Percentiles rank a stretch among this genome's conserved stretches.
These are phyloP conservation scores for Radiomyces spectabilis DNA, from an alignment of 192 early-diverging fungal species.

Conservation along the genomic window DNA sequence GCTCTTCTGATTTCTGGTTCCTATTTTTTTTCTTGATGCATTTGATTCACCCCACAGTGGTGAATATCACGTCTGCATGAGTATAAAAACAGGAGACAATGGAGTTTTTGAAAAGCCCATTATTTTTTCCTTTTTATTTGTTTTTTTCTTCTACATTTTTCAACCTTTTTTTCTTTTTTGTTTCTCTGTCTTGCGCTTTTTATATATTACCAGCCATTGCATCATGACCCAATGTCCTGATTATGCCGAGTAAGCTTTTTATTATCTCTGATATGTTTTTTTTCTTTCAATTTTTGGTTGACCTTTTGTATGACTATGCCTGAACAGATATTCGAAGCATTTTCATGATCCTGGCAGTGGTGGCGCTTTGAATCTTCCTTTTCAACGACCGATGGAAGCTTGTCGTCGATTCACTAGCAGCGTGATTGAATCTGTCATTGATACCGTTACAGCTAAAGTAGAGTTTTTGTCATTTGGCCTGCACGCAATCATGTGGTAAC, in stretches of 20 bases:
- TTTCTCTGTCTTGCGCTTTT: background rate
- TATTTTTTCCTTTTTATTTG: background rate
- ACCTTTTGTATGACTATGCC: too few species aligned
- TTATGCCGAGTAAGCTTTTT: background rate
- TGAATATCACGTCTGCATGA: too few species aligned
- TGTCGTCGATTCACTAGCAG: constrained; percentile 41
- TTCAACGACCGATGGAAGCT: constrained; percentile 29
- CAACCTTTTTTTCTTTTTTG: background rate
- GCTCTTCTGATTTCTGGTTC: too few species aligned
- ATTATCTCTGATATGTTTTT: background rate
- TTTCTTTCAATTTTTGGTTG: too few species aligned
- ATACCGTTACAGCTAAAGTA: constrained; percentile 24
- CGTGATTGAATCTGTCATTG: constrained; percentile 37
- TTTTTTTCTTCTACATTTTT: background rate
- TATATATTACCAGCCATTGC: background rate
- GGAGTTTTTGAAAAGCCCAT: too few species aligned
- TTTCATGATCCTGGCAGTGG: constrained; percentile 15
- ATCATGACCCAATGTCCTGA: background rate
- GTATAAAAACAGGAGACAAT: too few species aligned
- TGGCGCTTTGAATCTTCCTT: constrained; percentile 18
- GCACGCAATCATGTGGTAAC: too few species aligned
- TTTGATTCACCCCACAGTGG: too few species aligned
- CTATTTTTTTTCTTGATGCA: too few species aligned
- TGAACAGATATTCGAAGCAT: constrained; percentile 12
- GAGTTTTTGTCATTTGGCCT: background rate